A percentile compares a stretch with the other conserved stretches of the same genome.
Conservation (phyloP, 768 basidiomycete genomes). For the Leccinum rimulosum region DNA sequence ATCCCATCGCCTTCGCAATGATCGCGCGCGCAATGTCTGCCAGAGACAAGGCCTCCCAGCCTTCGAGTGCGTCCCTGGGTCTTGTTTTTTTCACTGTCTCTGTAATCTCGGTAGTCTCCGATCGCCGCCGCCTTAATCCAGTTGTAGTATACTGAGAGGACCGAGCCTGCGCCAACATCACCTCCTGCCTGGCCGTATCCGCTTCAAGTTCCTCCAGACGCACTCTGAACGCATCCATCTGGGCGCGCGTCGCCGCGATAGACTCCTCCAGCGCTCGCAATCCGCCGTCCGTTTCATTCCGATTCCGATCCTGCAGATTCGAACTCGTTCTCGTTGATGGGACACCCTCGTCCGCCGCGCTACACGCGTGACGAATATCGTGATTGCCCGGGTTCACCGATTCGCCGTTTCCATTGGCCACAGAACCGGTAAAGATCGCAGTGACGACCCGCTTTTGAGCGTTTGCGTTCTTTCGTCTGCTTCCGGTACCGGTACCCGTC, state of each 20-base stretch:
- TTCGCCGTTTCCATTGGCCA: background rate
- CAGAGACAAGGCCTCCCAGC: slow-evolving; percentile 9
- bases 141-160: background rate
- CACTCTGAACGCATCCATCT: slow-evolving; percentile 25
- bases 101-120: background rate
- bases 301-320: background rate
- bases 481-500: slow-evolving; percentile 5
- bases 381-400: background rate
- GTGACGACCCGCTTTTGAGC: slow-evolving; percentile 26
- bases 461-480: slow-evolving; percentile 6
- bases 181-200: slow-evolving; percentile 19
- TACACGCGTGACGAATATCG: background rate
- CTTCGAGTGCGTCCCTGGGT: background rate
- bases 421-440: slow-evolving; percentile 28
- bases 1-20: slow-evolving; percentile 18
- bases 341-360: background rate
- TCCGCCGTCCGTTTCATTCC: slow-evolving; percentile 1
- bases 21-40: slow-evolving; percentile 15
- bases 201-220: slow-evolving; percentile 30
- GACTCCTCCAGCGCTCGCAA: slow-evolving; percentile 25
- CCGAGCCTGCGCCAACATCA: background rate
- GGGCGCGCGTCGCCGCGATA: slow-evolving; percentile 20
- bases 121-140: slow-evolving; percentile 1
- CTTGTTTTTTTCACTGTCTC: background rate
- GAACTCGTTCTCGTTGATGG: background rate